Evolutionary conservation across 2,329 filamentous ascomycete species (phyloP), one percentile per base, ranked within the genome.

Genomic region (Gyromitra esculenta): DNA sequence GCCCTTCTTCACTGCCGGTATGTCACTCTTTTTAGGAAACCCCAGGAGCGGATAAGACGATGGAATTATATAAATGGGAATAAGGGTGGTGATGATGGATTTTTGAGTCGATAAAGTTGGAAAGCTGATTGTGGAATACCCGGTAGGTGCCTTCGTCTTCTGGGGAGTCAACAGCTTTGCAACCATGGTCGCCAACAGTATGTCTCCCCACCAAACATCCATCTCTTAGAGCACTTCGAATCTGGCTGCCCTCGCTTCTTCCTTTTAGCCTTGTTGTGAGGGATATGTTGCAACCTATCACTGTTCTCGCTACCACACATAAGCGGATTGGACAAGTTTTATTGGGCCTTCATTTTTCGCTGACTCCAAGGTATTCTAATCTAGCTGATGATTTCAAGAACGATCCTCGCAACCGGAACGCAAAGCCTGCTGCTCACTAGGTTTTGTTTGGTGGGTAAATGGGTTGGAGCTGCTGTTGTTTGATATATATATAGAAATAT

Each of bases 1-100:
- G 85, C 95, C 95, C 82, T 98, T 98, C 90, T 96, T 94, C 88
- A 88, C 89, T 85, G 95, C 95, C 84, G 94, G 95, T 97, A 96
- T 84, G 92, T 88, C 69, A 59, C 69, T 77, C 62, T 45, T 57
- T 50, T 63, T 31, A 2, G 35, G 18, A 67, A 35, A 48, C 50
- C 25, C 18, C n/a, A 39, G 59, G 59, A n/a, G 48, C 5, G 18
- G 25, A 37, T 35, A 9, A 65, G n/a, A n/a, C 15, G 31, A 54
- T 67, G 68, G 68, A 15, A 43, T 35, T 54, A 2, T 59, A 59
- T 7, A 8, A 13, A 65, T 31, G 15, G 37, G 35, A n/a, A 37
- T 15, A 37, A 57, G 11, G 25, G 21, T 18, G 5, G 63, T 8
- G 21, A 52, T 21, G 39, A 7, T 60, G 15, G 21, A 52, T 21